Conservation (phyloP, 805 yeast genomes). For the Ogataea salicorniae region DNA sequence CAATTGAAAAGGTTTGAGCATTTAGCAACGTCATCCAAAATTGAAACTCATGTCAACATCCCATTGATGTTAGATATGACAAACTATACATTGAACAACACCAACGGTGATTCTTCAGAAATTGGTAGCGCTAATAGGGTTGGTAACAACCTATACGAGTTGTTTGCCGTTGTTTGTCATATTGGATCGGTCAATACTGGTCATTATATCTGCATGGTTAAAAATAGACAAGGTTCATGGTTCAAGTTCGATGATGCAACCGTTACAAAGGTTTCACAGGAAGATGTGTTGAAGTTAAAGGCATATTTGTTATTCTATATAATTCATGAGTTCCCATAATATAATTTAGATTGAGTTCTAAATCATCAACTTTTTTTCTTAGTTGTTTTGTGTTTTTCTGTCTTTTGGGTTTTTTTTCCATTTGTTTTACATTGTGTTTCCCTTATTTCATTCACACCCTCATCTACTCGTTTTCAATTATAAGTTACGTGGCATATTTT, state of each 20-base stretch:
- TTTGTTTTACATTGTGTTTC: not conserved
- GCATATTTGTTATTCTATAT: constrained; percentile 81
- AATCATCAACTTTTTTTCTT: not conserved
- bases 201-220: constrained; percentile 80
- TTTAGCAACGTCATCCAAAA: constrained; percentile 52
- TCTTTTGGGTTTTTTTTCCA: not conserved
- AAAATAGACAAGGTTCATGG: constrained; percentile 75
- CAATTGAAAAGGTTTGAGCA: constrained; percentile 83
- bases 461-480: not conserved
- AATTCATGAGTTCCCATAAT: constrained; percentile 34
- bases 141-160: constrained; percentile 52
- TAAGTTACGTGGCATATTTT: not conserved
- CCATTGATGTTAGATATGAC: constrained; percentile 72
- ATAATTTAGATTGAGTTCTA: not conserved
- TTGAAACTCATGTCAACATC: constrained; percentile 67
- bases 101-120: not conserved
- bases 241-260: constrained; percentile 86
- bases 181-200: constrained; percentile 94
- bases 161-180: constrained; percentile 84
- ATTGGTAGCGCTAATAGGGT: not conserved
- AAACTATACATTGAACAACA: constrained; percentile 38
- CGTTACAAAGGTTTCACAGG: constrained; percentile 58
- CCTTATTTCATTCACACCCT: not conserved
- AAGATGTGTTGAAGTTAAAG: constrained; percentile 61
- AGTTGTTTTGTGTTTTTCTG: not conserved